Conservation (phyloP, 2,329 filamentous ascomycete species). For the Aurifilum marmelostoma region DNA sequence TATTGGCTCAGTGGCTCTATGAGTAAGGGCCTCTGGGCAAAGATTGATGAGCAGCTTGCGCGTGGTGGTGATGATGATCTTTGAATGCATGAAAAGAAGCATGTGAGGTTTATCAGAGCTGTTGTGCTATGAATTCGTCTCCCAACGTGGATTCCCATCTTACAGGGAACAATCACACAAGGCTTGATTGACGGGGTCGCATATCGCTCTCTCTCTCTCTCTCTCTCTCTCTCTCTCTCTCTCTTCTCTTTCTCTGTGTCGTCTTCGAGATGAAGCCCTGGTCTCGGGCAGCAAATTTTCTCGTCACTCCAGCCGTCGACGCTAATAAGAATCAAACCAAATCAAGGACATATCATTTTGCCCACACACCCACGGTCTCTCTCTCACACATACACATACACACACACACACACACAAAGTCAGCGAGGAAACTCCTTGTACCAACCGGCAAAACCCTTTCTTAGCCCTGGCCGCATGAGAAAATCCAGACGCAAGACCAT, state of each 20-base stretch:
- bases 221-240: too few relatives aligned
- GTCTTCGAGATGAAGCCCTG: neutral
- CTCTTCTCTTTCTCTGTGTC: too few relatives aligned
- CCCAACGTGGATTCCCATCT: neutral
- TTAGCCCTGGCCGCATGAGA: neutral
- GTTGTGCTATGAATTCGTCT: neutral
- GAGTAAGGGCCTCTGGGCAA: conserved; percentile 12
- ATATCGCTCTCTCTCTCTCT: neutral
- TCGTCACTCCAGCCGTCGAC: neutral
- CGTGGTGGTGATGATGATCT: neutral
- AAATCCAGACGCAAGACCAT: neutral
- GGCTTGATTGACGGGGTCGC: neutral
- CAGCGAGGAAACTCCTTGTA: conserved; percentile 3
- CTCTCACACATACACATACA: neutral
- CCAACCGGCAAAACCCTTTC: neutral
- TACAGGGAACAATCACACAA: neutral
- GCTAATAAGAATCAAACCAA: neutral
- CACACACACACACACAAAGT: neutral
- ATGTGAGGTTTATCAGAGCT: neutral
- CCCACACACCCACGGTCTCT: neutral
- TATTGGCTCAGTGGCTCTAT: conserved; percentile 12
- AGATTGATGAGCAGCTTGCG: conserved; percentile 12
- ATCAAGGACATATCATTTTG: neutral
- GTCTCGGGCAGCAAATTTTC: neutral
- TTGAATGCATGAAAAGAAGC: neutral